Base-by-base conservation (phyloP, 164 flowering plant genomes). In the Vitis riparia region DNA sequence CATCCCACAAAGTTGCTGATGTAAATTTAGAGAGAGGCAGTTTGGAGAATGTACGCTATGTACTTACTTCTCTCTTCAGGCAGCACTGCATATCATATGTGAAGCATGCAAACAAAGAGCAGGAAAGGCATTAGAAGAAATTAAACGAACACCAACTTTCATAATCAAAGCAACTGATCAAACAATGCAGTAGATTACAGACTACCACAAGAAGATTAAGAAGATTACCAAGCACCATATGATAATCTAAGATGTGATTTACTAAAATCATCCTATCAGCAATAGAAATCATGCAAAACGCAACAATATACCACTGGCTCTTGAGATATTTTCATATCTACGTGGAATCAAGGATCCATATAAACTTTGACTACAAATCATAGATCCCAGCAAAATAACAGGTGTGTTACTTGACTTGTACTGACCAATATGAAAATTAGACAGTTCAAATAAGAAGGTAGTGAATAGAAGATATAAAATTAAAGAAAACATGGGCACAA, bases 31-130 rank as follows among this genome's bases (percentile, higher is more conserved):
- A 55, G 30, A 48, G 51, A 69, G 67, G 50, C 44, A 44, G 8
- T 6, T 23, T 14, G 62, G 71, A 64, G 62, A 68, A 68, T 23
- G 14, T 9, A 51, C 23, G 55, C 29, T 47, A 37, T 66, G 44
- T 51, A 83, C 99, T 88, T 90, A 94, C 99, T 92, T 88, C 68
- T 81, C 76, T 94, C 99, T 74, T 83, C 89, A 29, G 98, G 94
- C 75, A 94, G 88, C 75, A 85, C 99, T 92, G 93, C 74, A 79
- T 68, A 67, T 69, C 66, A 68, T 15, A 59, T 0, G 69, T 16
- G 49, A 66, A 51, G 65, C 89, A 85, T 80, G 88, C 84, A 84
- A 69, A 66, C 67, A 74, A 57, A 59, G n/a, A 66, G 10, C 29
- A 70, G 61, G 60, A 71, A 60, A 10, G 67, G 32, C 49, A 23